Evolutionary conservation across 2,329 filamentous ascomycete genomes (phyloP).

Genomic region (Neofusicoccum laricinum): DNA sequence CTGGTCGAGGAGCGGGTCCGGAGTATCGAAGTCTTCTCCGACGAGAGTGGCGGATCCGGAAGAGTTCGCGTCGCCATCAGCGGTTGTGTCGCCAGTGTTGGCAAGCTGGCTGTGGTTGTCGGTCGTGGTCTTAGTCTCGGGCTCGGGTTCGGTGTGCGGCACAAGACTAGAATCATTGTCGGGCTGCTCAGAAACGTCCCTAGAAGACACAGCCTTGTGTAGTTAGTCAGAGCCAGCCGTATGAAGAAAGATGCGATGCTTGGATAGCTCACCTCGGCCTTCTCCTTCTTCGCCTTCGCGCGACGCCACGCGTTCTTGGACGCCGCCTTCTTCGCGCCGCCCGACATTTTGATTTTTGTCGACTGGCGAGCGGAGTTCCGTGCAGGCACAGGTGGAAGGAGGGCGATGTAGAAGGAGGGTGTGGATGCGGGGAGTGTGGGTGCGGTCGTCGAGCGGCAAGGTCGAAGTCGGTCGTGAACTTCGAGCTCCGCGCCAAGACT

Average conservation of each 20-base stretch:
- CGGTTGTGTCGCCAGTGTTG: constrained; percentile 25
- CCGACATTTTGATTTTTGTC: constrained; percentile 5
- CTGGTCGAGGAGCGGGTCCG: constrained; percentile 76
- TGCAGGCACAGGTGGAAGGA: background rate
- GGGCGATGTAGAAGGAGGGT: background rate
- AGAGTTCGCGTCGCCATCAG: background rate
- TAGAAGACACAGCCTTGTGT: constrained; percentile 1
- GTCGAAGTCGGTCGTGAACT: constrained; percentile 9
- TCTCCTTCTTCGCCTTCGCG: constrained; percentile 91
- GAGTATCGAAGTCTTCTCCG: constrained; percentile 54
- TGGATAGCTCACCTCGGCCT: constrained; percentile 55
- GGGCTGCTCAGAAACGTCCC: constrained; percentile 33
- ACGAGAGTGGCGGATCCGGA: constrained; percentile 36
- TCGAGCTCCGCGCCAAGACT: constrained; percentile 15
- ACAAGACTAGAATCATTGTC: constrained; percentile 32
- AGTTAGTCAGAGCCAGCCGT: background rate
- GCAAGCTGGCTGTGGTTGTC: constrained; percentile 22
- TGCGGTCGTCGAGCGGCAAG: background rate
- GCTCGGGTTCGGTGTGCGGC: constrained; percentile 24
- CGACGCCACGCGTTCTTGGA: constrained; percentile 90
- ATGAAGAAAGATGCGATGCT: background rate
- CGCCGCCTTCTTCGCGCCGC: background rate
- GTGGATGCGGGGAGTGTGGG: background rate
- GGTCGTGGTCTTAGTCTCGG: constrained; percentile 3
- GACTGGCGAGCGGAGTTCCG: background rate